Conservation (phyloP, 306 rosid species). For the Bauhinia variegata region DNA sequence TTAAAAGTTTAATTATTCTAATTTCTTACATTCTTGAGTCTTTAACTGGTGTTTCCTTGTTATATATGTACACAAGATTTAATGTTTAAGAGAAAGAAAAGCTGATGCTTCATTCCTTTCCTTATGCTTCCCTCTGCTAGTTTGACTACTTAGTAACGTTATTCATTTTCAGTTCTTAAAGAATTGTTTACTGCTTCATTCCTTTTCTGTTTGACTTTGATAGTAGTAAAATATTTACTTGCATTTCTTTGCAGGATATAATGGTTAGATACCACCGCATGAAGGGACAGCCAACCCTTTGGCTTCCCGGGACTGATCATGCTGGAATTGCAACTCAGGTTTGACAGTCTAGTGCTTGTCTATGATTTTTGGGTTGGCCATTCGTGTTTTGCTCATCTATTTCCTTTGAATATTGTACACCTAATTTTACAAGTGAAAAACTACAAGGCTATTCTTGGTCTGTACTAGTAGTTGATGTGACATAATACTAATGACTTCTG, state of each 20-base stretch:
- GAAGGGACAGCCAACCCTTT: constrained; percentile 96
- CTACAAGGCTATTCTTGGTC: background rate
- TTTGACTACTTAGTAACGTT: constrained; percentile 5
- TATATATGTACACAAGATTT: constrained; percentile 4
- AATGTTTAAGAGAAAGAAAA: background rate
- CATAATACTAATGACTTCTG: constrained; percentile 8
- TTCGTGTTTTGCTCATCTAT: constrained; percentile 11
- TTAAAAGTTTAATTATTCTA: background rate
- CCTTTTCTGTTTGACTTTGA: constrained; percentile 16
- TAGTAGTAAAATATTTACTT: background rate
- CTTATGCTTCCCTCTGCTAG: constrained; percentile 19
- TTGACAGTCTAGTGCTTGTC: constrained; percentile 33
- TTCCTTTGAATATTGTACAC: constrained; percentile 18
- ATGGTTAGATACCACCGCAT: constrained; percentile 95
- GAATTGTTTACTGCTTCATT: constrained; percentile 2
- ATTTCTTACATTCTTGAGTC: background rate
- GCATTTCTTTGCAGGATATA: constrained; percentile 66
- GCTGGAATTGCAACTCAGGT: constrained; percentile 99
- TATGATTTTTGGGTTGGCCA: constrained; percentile 10
- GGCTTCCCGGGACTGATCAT: constrained; percentile 99
- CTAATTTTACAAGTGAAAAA: background rate
- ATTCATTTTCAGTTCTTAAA: background rate
- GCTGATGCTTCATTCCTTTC: constrained; percentile 13
- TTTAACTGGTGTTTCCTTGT: constrained; percentile 17
- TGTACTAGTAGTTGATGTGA: background rate